These are phyloP conservation scores for Penicillium taxi DNA, from an alignment of 495 filamentous ascomycete genomes.

Conservation along the genomic window DNA sequence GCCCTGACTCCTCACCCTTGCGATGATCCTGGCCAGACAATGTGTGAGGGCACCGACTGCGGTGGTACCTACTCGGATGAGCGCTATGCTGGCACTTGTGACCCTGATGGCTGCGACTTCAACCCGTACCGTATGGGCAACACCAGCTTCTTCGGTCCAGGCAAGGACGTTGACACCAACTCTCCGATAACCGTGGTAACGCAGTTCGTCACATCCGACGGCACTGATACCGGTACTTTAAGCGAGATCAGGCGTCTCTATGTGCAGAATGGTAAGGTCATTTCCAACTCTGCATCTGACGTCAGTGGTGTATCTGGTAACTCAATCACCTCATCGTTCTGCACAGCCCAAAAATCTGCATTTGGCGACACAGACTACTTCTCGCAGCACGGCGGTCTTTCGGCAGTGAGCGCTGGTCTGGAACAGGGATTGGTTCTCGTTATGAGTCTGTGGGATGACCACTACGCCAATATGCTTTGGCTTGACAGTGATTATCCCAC, in stretches of 20 bases:
- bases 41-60: constrained; percentile 51
- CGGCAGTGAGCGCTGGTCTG: constrained; percentile 49
- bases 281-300: constrained; percentile 49
- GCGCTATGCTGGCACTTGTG: constrained; percentile 64
- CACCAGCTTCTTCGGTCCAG: constrained; percentile 53
- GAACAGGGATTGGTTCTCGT: constrained; percentile 62
- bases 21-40: constrained; percentile 43
- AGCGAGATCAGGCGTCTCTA: constrained; percentile 64
- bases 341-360: constrained; percentile 46
- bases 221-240: constrained; percentile 46
- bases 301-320: constrained; percentile 46
- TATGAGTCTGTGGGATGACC: constrained; percentile 73
- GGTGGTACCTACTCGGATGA: constrained; percentile 39
- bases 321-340: constrained; percentile 54
- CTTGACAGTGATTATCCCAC: constrained; percentile 70
- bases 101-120: constrained; percentile 73
- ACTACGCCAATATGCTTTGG: constrained; percentile 74
- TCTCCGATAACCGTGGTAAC: constrained; percentile 60
- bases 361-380: too few species aligned
- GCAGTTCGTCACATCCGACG: constrained; percentile 56
- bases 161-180: constrained; percentile 55
- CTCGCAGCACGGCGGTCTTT: constrained; percentile 50
- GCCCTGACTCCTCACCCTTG: constrained; percentile 59
- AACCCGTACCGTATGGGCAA: constrained; percentile 65
- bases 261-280: constrained; percentile 58